phyloP scores from a whole-genome alignment of 441 rosid species.

The Croton laevigatus region DNA sequence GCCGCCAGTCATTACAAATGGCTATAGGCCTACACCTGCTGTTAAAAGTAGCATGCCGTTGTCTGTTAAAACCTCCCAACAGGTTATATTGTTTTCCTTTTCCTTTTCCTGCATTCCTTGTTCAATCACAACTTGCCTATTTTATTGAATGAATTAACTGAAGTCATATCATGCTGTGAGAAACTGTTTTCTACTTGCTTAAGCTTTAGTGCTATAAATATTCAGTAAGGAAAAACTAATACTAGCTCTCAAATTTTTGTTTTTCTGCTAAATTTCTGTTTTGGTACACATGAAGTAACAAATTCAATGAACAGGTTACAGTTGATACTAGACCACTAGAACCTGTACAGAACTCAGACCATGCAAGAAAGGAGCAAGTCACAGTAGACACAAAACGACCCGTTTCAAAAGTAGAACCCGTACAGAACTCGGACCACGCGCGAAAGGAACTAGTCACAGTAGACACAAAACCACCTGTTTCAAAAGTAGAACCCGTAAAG shows the following conservation, averaged over 20 bases:
- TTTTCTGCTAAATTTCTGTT: neutral
- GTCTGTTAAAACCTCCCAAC: constrained; percentile 29
- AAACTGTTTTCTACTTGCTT: neutral
- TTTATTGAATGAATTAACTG: neutral
- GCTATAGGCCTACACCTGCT: constrained; percentile 13
- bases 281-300: neutral
- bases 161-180: neutral
- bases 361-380: constrained; percentile 25
- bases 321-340: constrained; percentile 28
- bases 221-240: neutral
- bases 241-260: neutral
- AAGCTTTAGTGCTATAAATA: neutral
- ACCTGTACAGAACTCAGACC: constrained; percentile 26
- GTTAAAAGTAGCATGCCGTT: constrained; percentile 22
- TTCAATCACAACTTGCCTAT: neutral
- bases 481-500: constrained; percentile 28
- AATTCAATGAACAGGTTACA: constrained; percentile 30
- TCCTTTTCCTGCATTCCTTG: neutral
- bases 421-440: constrained; percentile 20
- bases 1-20: constrained; percentile 11
- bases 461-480: constrained; percentile 20
- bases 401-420: constrained; percentile 14
- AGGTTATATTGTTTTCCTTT: constrained; percentile 28
- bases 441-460: too few species aligned
- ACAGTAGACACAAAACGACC: constrained; percentile 23